Base-by-base conservation (phyloP, 306 rosid species). In the Purshia tridentata region DNA sequence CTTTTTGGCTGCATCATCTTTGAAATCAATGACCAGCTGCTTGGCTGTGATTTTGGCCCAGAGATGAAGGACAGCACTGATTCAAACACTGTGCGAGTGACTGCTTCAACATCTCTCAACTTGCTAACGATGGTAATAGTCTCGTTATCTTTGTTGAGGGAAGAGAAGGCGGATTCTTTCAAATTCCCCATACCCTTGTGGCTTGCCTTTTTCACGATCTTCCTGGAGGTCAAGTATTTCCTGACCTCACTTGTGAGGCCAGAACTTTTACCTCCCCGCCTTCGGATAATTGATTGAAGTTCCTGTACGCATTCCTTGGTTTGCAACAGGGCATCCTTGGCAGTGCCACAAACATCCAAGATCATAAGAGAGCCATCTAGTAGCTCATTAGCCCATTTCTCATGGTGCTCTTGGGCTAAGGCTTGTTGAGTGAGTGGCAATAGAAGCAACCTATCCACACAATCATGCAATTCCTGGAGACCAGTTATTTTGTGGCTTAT, bases 391-490 rank as follows among this genome's bases (percentile, higher is more conserved):
- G 72, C 74, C 77, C 70, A 74, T 50, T 58, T 82, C 45, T 78
- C 72, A 8, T 76, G 42, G 10, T 65, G 39, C 20, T 78, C 78
- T 47, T 65, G 70, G 35, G 69, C 72, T 13, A 82, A 66, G 18
- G 75, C 72, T 74, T 82, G 71, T 20, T 82, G 83, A 64, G 70
- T 53, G 47, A 10, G 48, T 4, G 78, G 83, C 52, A 84, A 19
- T 6, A 60, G 74, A 73, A 79, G 82, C 45, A 85, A 48, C 72
- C 51, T 69, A n/a, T 85, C 76, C 50, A 79, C 70, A 50, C 80
- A 76, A n/a, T 84, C 80, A 42, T 72, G 75, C 59, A 85, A 65
- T 50, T 85, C 84, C 58, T 72, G 72, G 16, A 85, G 88, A 55
- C 73, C 60, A 22, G 47, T 73, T 20, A 81, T 75, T 48, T 81